Percentiles rank a stretch among this genome's conserved stretches.
Conservation (phyloP, 148 eudicot genomes). For the Rhododendron ferrugineum region DNA sequence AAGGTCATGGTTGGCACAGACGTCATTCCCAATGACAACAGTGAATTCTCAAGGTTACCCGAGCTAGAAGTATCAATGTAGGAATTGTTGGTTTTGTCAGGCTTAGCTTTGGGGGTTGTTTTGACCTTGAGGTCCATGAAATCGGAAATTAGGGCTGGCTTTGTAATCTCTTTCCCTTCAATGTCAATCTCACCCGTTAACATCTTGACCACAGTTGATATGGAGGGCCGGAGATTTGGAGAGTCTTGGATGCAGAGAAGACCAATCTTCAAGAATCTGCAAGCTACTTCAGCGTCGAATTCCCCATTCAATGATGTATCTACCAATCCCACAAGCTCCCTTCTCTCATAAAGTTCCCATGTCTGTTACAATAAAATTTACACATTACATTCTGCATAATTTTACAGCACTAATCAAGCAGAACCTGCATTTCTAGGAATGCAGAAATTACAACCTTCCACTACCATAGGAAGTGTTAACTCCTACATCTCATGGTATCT, state of each 20-base stretch:
- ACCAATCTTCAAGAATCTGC: slow-evolving; percentile 46
- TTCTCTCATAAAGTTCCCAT: slow-evolving; percentile 49
- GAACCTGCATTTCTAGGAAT: background rate
- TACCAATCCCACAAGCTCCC: slow-evolving; percentile 27
- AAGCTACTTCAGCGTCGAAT: slow-evolving; percentile 43
- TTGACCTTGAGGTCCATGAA: slow-evolving; percentile 19
- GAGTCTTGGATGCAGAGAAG: slow-evolving; percentile 69
- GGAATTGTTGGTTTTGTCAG: too few species aligned
- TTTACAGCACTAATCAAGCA: background rate
- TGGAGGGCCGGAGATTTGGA: slow-evolving; percentile 58
- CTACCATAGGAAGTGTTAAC: background rate
- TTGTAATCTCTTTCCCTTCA: slow-evolving; percentile 22
- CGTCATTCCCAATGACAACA: background rate
- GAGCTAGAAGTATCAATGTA: slow-evolving; percentile 15
- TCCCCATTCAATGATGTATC: slow-evolving; percentile 46
- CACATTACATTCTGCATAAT: background rate
- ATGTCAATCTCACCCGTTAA: slow-evolving; percentile 49
- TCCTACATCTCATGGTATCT: background rate
- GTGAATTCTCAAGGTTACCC: slow-evolving; percentile 3
- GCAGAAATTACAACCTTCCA: background rate
- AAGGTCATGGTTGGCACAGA: slow-evolving; percentile 43
- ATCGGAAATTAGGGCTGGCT: slow-evolving; percentile 42
- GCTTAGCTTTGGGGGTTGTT: background rate
- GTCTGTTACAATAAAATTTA: slow-evolving; percentile 31
- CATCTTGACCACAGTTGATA: slow-evolving; percentile 58